Base-by-base conservation (phyloP, 768 basidiomycete genomes). In the Cystobasidium tubakii region DNA sequence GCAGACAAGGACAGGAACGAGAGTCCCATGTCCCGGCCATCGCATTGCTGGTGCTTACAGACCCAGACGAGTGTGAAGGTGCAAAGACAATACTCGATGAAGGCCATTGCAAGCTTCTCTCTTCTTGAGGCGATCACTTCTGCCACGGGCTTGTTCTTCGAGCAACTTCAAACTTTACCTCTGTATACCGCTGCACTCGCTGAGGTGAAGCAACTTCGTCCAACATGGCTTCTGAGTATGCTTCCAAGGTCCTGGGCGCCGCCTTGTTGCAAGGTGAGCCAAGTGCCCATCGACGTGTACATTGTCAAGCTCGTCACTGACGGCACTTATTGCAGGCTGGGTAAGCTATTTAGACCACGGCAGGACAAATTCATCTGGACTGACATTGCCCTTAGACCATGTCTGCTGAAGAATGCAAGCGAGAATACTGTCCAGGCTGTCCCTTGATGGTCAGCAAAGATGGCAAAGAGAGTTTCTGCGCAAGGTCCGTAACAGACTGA, bases 381-480 rank as follows among this genome's bases (percentile, higher is more conserved):
- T 36, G 34, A 19, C 10, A 13, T 36, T 25, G 31, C n/a, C n/a
- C n/a, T 21, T 66, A 71, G 75, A 75, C 74, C 44, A 75, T 75
- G 75, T 73, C 72, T 29, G 75, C 57, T 7, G 54, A 75, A n/a
- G 62, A 44, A 21, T 75, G 75, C 75, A 29, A 54, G 31, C 75
- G 50, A 34, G 25, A 23, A 7, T 44, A 66, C 54, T 75, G 75
- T 43, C 60, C 64, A 25, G 75, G 75, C 12, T 73, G 70, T 43
- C 75, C 75, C 1, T 27, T 75, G 13, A 75, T 75, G 75, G 36
- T 42, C 25, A 60, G 36, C 27, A 55, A 36, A 44, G 69, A 73
- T 33, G 75, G 62, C 46, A 62, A 53, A 46, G 66, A 34, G 25
- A 43, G 53, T 39, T 75, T 75, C 74, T 75, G 75, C 44, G 75